A percentile compares a stretch with the other conserved stretches of the same genome.
Evolutionary conservation across 2,329 filamentous ascomycete genomes (phyloP).

Genomic region (Colletotrichum gloeosporioides): DNA sequence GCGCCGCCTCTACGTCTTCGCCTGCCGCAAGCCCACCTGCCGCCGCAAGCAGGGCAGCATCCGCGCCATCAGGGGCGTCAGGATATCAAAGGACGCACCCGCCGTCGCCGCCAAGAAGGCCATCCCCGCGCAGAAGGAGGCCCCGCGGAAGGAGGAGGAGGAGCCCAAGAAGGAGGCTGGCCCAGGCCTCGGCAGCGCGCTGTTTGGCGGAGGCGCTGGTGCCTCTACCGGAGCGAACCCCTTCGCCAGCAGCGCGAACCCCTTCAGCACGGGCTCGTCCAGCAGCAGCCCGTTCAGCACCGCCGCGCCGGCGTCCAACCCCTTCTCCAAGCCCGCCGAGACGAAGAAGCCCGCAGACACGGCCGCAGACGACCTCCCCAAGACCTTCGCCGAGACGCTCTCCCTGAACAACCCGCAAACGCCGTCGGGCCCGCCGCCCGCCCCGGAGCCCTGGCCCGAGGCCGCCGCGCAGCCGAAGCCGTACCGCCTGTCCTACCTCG

Average conservation of each 20-base stretch:
- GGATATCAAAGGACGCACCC: constrained; percentile 52
- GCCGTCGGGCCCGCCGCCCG: constrained; percentile 37
- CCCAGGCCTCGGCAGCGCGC: constrained; percentile 64
- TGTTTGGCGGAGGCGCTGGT: constrained; percentile 62
- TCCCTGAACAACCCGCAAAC: constrained; percentile 66
- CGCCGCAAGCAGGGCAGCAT: constrained; percentile 84
- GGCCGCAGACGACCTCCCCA: constrained; percentile 46
- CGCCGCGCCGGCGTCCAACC: constrained; percentile 29
- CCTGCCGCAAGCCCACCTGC: constrained; percentile 79
- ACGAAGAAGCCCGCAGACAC: constrained; percentile 32
- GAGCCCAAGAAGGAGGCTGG: constrained; percentile 37
- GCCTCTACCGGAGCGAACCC: constrained; percentile 55
- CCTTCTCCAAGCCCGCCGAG: constrained; percentile 35
- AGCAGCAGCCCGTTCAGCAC: constrained; percentile 51
- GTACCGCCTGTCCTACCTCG: constrained; percentile 79
- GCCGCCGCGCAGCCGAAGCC: constrained; percentile 67
- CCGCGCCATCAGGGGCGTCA: constrained; percentile 73
- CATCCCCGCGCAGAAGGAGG: constrained; percentile 35
- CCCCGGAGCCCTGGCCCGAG: constrained; percentile 78
- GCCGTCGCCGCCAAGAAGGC: constrained; percentile 28
- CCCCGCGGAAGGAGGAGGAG: constrained; percentile 37
- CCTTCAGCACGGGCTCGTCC: constrained; percentile 9
- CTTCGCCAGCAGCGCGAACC: constrained; percentile 56
- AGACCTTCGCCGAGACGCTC: constrained; percentile 77
- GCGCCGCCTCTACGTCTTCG: constrained; percentile 85